A percentile compares a stretch with the other conserved stretches of the same genome.
These are phyloP conservation scores for Cordyceps fumosorosea DNA, from an alignment of 2,329 filamentous ascomycete species.

Conservation along the genomic window DNA sequence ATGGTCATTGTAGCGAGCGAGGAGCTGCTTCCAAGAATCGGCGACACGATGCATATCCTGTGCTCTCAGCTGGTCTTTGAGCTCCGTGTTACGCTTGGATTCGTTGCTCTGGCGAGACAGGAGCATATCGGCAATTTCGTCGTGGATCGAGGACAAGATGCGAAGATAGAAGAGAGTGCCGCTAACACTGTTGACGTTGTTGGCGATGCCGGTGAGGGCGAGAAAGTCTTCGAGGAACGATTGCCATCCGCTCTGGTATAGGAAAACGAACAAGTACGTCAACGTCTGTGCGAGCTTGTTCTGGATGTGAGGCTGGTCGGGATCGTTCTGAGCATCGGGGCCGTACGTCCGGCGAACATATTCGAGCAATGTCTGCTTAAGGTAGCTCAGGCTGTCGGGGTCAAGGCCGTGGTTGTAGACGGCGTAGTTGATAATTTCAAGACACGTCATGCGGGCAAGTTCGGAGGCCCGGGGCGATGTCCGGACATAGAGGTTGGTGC, in stretches of 20 bases:
- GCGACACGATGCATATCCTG: constrained; percentile 87
- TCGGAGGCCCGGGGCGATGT: constrained; percentile 64
- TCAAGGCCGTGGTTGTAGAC: constrained; percentile 76
- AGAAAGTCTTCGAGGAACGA: constrained; percentile 88
- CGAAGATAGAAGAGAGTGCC: constrained; percentile 85
- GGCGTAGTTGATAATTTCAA: constrained; percentile 92
- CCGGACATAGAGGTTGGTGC: constrained; percentile 77
- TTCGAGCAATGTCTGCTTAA: constrained; percentile 74
- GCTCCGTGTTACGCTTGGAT: constrained; percentile 74
- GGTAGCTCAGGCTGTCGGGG: constrained; percentile 60
- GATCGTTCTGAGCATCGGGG: constrained; percentile 45
- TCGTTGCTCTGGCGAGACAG: constrained; percentile 72
- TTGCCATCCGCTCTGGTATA: constrained; percentile 83
- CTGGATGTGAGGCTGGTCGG: constrained; percentile 73
- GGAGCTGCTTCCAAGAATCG: constrained; percentile 83
- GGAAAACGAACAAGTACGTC: constrained; percentile 82
- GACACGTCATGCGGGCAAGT: constrained; percentile 77
- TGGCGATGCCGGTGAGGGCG: constrained; percentile 59
- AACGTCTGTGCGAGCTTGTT: constrained; percentile 97
- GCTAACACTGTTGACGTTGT: constrained; percentile 61
- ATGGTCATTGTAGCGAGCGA: constrained; percentile 68
- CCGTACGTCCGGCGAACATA: constrained; percentile 76
- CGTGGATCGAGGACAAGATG: constrained; percentile 82
- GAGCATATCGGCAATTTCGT: constrained; percentile 93
- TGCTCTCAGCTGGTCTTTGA: constrained; percentile 85